Conservation (phyloP, 306 rosid genomes). For the Inga leiocalycina region DNA sequence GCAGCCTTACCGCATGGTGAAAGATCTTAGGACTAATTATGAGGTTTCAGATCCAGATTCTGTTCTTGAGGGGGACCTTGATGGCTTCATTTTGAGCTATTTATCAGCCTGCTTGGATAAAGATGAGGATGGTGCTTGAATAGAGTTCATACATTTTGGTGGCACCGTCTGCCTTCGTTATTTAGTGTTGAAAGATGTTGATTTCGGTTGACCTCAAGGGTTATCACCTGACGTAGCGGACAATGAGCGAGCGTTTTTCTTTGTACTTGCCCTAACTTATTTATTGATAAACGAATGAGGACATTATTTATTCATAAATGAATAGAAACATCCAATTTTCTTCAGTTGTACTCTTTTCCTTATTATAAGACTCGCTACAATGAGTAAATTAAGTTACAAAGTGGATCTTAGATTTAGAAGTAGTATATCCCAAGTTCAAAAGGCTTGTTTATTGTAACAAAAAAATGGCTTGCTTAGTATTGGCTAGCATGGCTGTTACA, state of each 20-base stretch:
- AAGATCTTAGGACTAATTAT: constrained; percentile 88
- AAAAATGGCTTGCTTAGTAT: background rate
- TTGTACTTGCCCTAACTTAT: background rate
- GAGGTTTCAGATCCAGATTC: constrained; percentile 95
- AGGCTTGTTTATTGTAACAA: background rate
- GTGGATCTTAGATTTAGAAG: too few relatives aligned
- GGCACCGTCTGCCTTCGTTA: constrained; percentile 3
- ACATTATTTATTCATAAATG: background rate
- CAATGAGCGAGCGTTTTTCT: constrained; percentile 12
- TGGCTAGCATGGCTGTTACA: constrained; percentile 5
- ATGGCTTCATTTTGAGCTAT: constrained; percentile 83
- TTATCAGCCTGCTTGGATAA: constrained; percentile 81
- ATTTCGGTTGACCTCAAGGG: constrained; percentile 18
- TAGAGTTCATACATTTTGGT: background rate
- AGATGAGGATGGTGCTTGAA: constrained; percentile 54
- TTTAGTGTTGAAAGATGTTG: constrained; percentile 29
- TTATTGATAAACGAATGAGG: background rate
- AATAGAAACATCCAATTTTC: background rate
- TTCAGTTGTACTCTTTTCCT: too few relatives aligned
- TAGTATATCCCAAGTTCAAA: constrained; percentile 16
- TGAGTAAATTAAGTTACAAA: too few relatives aligned
- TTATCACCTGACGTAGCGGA: background rate
- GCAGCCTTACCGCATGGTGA: constrained; percentile 98
- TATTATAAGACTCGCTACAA: too few relatives aligned
- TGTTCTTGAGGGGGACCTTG: constrained; percentile 88